phyloP scores from a whole-genome alignment of 306 rosid species.

The Arachis stenosperma region DNA sequence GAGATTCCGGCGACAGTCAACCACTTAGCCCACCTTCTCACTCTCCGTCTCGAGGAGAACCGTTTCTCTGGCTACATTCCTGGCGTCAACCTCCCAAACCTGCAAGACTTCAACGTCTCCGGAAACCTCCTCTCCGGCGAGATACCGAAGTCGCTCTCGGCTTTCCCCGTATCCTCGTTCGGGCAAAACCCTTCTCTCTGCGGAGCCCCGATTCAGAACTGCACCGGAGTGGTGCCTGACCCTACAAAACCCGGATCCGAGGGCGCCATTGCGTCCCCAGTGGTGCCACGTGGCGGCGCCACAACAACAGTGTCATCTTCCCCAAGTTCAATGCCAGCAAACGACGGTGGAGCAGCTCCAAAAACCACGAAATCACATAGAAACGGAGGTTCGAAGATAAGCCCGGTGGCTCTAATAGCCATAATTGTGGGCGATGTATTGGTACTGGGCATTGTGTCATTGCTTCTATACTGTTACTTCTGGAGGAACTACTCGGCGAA shows the following conservation, averaged over 20 bases:
- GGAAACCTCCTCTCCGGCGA: slow-evolving; percentile 67
- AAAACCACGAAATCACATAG: slow-evolving; percentile 32
- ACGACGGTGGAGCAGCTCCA: slow-evolving; percentile 12
- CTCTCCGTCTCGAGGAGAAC: slow-evolving; percentile 78
- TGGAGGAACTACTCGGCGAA: slow-evolving; percentile 61
- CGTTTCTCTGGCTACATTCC: slow-evolving; percentile 67
- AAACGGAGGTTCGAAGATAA: slow-evolving; percentile 50
- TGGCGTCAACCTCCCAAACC: slow-evolving; percentile 48
- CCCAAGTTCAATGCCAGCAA: slow-evolving; percentile 64
- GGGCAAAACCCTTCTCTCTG: slow-evolving; percentile 63
- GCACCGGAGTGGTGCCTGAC: slow-evolving; percentile 38
- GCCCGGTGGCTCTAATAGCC: slow-evolving; percentile 60
- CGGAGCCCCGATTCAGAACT: slow-evolving; percentile 63
- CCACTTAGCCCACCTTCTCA: slow-evolving; percentile 69
- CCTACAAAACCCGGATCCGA: slow-evolving; percentile 76
- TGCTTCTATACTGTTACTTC: slow-evolving; percentile 75
- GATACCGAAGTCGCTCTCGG: slow-evolving; percentile 67
- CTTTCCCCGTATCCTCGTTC: slow-evolving; percentile 65
- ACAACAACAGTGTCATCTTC: slow-evolving; percentile 64
- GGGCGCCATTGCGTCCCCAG: slow-evolving; percentile 77
- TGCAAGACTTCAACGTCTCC: slow-evolving; percentile 82
- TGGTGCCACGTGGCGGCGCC: slow-evolving; percentile 45
- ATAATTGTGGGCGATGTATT: slow-evolving; percentile 73
- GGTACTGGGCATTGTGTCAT: slow-evolving; percentile 59
- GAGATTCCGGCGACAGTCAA: slow-evolving; percentile 58